Base-by-base conservation (phyloP, 2,329 filamentous ascomycete species). In the Zymoseptoria crescenta region DNA sequence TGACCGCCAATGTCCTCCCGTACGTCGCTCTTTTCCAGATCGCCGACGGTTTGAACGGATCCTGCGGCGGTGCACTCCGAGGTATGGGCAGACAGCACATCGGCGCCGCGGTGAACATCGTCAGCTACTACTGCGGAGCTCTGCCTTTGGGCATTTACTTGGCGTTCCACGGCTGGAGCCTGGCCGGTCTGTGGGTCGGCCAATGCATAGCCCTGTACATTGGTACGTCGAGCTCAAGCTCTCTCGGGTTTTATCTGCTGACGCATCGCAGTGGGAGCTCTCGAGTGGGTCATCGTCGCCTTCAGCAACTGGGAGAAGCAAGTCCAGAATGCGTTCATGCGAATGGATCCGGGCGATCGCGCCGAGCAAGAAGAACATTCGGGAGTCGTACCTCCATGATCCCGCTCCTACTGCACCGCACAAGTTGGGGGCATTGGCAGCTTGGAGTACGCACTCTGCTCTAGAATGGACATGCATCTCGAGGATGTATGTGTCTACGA, bases 21-120 rank as follows among this genome's bases (percentile, higher is more conserved):
- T 93, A 86, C 67, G 91, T 96, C 0, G 91, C 91, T 0, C 77
- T 96, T 2, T 96, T 96, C 74, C 91, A 96, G 76, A 92, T 96
- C 60, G 90, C 91, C 0, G 91, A 96, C 70, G 91, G 91, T 0
- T 75, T 96, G 35, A 94, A 94, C 68, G 90, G 91, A 1, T 88
- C 85, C 60, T 96, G 91, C 69, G 91, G 91, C 1, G 91, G 91
- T 1, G 84, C 85, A 20, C 75, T 96, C 13, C 77, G 91, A 64
- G 91, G 91, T 0, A 94, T 93, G 89, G 91, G 91, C 2, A 78
- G 88, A 57, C 91, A 96, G 73, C 91, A 92, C 79, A 81, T 95
- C 54, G 91, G 91, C 13, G 91, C 90, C 1, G 76, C 85, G 1
- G 89, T 95, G 56, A 96, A 96, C 71, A 78, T 92, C 16, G 74